Base-by-base conservation (phyloP, 2,329 filamentous ascomycete genomes). In the Fonsecaea nubica region DNA sequence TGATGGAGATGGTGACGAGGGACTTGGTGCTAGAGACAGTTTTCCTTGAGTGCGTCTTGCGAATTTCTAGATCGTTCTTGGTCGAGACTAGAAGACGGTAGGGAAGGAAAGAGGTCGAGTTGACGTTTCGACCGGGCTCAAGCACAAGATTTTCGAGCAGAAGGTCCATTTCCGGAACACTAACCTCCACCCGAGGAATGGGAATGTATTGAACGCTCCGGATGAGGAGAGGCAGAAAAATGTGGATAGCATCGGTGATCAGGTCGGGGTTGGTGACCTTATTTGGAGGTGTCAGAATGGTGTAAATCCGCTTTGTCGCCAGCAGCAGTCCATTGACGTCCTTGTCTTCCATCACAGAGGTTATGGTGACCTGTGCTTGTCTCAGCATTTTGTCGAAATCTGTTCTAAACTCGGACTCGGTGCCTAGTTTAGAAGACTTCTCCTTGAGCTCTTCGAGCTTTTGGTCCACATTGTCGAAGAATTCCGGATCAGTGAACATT, bases 101-200 rank as follows among this genome's bases (percentile, higher is more conserved):
- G 0, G 94, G 94, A 0, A 98, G 83, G 82, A 98, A 98, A 0
- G 93, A 97, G 2, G 90, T 92, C 68, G 90, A 82, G 76, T 97
- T 94, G 73, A 96, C 84, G 0, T 92, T 96, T 64, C 84, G 84
- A 6, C 94, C 94, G 0, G 94, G 94, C 75, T 97, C 92, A 36
- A 98, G 84, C 66, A 98, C 90, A 36, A 98, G 83, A 70, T 96
- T 97, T 75, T 98, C 94, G 2, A 98, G 81, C 0, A 98, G 81
- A 4, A 98, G 85, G 73, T 97, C 93, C 62, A 96, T 84, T 38
- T 91, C 88, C 0, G 93, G 93, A 3, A 90, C 90, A 0, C 92
- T 90, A 4, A 97, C 83, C 77, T 97, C 94, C n/a, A 97, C 79
- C 4, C 94, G 89, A 0, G 93, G 93, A 60, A 98, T 95, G 0